Evolutionary conservation across 257 asterid species (phyloP).

Genomic region (Solanum chiquidenum): DNA sequence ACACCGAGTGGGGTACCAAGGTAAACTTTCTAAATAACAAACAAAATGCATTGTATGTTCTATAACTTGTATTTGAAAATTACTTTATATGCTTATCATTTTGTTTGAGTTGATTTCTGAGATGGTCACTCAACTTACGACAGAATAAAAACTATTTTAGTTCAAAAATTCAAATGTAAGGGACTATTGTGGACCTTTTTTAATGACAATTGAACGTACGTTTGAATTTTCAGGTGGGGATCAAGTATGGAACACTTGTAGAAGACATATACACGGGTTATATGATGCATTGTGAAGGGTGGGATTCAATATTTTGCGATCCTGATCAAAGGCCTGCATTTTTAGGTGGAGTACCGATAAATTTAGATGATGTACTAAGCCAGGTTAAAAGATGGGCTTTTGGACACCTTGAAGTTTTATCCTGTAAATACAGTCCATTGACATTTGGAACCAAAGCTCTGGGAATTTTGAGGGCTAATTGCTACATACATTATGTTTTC

Average conservation of each 20-base stretch:
- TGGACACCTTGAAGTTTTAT: conserved; percentile 11
- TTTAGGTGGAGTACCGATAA: conserved; percentile 17
- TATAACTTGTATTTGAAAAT: background rate
- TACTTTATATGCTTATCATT: background rate
- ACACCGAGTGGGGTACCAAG: conserved; percentile 17
- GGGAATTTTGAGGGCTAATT: background rate
- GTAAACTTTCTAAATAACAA: background rate
- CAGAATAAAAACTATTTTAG: background rate
- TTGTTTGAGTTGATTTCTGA: background rate
- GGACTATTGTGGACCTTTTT: background rate
- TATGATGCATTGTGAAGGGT: conserved; percentile 17
- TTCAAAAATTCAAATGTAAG: background rate
- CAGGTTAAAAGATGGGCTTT: conserved; percentile 19
- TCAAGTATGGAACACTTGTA: conserved; percentile 18
- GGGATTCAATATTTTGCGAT: conserved; percentile 13
- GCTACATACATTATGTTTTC: conserved; percentile 1
- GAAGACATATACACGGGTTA: conserved; percentile 29
- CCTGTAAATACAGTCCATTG: conserved; percentile 17
- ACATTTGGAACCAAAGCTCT: conserved; percentile 4
- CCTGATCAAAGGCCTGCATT: conserved; percentile 22
- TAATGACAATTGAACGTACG: background rate
- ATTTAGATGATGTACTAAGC: conserved; percentile 7
- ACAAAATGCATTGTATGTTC: background rate
- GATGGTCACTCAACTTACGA: background rate
- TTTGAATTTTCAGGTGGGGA: conserved; percentile 16